These are phyloP conservation scores for Calophaca sinica DNA, from an alignment of 306 rosid species.

Conservation along the genomic window DNA sequence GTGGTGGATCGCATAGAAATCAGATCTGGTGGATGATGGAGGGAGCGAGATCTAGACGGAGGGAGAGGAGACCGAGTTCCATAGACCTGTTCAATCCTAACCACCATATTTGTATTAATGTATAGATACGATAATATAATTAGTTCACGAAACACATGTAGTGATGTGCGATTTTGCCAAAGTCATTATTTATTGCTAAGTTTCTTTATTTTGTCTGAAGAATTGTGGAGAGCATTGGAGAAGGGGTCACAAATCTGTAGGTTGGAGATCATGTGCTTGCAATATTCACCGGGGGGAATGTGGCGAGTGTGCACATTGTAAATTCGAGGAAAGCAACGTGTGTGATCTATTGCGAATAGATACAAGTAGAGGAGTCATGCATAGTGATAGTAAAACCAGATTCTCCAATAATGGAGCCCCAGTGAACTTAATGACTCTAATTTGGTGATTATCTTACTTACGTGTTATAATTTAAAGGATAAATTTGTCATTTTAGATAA, in stretches of 20 bases:
- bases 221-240: conserved; percentile 54
- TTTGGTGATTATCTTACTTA: too few relatives aligned
- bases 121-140: too few relatives aligned
- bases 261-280: conserved; percentile 55
- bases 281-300: conserved; percentile 53
- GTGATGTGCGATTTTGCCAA: not conserved
- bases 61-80: too few relatives aligned
- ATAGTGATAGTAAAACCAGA: conserved; percentile 47
- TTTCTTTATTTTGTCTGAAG: conserved; percentile 18
- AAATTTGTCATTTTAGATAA: too few relatives aligned
- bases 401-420: conserved; percentile 53
- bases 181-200: not conserved
- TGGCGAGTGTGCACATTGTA: conserved; percentile 53
- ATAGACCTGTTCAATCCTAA: too few relatives aligned
- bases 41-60: too few relatives aligned
- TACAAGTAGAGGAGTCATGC: conserved; percentile 50
- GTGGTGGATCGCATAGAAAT: too few relatives aligned
- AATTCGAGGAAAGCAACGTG: conserved; percentile 56
- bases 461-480: too few relatives aligned
- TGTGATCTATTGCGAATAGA: conserved; percentile 52
- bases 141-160: too few relatives aligned
- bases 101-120: too few relatives aligned
- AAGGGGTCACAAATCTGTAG: conserved; percentile 46
- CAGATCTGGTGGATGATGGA: too few relatives aligned
- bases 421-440: not conserved